These are phyloP conservation scores for Colletotrichum eleusines DNA, from an alignment of 2,329 filamentous ascomycete genomes.

Conservation along the genomic window DNA sequence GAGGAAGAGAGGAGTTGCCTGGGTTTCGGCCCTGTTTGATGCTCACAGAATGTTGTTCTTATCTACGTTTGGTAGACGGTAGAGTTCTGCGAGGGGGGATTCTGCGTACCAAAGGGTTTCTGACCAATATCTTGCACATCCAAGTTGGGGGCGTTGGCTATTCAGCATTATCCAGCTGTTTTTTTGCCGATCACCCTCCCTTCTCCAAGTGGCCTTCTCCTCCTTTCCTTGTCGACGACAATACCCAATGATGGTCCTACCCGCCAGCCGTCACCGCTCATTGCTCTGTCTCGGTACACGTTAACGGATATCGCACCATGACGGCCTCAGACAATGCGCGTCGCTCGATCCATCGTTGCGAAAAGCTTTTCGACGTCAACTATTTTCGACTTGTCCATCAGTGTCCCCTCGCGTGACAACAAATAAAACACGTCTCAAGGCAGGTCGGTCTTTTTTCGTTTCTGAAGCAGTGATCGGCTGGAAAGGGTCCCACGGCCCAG, in stretches of 20 bases:
- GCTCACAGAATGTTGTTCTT: neutral
- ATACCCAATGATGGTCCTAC: conserved; percentile 1
- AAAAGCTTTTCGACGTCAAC: neutral
- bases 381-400: conserved; percentile 8
- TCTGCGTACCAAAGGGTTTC: too few species aligned
- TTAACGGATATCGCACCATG: conserved; percentile 2
- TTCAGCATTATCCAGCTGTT: neutral
- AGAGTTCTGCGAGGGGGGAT: neutral
- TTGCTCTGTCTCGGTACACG: conserved; percentile 11
- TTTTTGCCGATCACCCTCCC: neutral
- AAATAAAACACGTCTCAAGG: neutral
- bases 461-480: conserved; percentile 35
- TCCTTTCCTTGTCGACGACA: conserved; percentile 2
- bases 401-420: conserved; percentile 11
- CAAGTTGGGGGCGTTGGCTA: neutral
- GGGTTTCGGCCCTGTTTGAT: neutral
- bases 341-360: conserved; percentile 18
- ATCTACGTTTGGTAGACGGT: neutral
- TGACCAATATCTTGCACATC: neutral
- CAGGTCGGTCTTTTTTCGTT: conserved; percentile 18
- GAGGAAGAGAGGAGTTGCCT: neutral
- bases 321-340: conserved; percentile 10
- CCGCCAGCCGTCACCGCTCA: conserved; percentile 36
- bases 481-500: conserved; percentile 12
- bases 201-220: conserved; percentile 8